Evolutionary conservation across 768 basidiomycete species (phyloP), one percentile per base, ranked within the genome.

Genomic region (Auriscalpium microsporum): DNA sequence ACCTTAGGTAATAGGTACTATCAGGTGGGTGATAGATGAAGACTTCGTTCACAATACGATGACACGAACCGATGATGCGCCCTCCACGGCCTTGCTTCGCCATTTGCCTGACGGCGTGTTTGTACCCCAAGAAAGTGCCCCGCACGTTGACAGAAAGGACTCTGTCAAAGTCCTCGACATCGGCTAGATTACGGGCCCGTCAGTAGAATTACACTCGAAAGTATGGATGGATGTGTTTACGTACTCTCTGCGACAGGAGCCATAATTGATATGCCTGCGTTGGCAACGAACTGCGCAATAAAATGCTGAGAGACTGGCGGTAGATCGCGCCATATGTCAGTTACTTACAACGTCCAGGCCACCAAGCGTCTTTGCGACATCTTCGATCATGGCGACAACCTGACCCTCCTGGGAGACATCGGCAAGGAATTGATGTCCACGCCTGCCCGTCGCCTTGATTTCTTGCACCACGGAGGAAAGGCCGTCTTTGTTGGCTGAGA

Each of bases 61-160:
- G 4, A 13, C 11, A n/a, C 33, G 45, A 34, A 58, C 58, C 60
- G 23, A 61, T 56, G 28, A 59, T 61, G 17, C 55, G 58, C 36
- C 60, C 55, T 10, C 60, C 60, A 19, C 48, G 45, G 6, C 55
- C 44, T 51, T 63, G 58, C 23, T 46, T 49, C 6, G 62, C 50
- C 64, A 64, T 62, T 54, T 64, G 58, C 45, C 56, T 58, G n/a
- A 52, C 61, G 0, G 64, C 64, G 21, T 56, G 44, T 52, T 65
- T 60, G 58, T 65, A 65, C 51, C 64, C 62, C 17, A 62, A 56
- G 56, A 65, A 59, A 11, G 55, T 45, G n/a, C 60, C 33, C 2
- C 55, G 55, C 36, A 50, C 53, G 33, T 56, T 60, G 13, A 56
- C 48, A 2, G 52, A 38, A 37, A 50, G 50, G 50, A 53, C 19